phyloP scores from a whole-genome alignment of 345 rosid genomes.

The Arabidopsis arenosa region DNA sequence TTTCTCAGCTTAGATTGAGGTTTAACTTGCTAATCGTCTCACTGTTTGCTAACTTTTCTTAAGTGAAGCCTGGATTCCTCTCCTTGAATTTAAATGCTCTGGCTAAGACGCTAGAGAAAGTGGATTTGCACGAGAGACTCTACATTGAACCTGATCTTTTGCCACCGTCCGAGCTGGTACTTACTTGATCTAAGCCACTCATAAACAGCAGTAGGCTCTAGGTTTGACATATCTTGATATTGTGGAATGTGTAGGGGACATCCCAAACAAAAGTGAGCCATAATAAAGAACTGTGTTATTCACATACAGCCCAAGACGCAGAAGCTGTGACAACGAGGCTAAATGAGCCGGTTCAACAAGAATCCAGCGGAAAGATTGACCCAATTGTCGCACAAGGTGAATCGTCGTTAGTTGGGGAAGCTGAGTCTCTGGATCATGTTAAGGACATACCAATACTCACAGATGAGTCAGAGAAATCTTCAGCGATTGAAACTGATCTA shows the following conservation, averaged over 20 bases:
- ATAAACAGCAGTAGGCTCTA: neutral
- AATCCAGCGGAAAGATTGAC: constrained; percentile 30
- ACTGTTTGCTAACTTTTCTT: neutral
- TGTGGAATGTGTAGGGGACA: constrained; percentile 43
- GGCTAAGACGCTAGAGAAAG: constrained; percentile 64
- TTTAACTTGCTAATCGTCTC: constrained; percentile 3
- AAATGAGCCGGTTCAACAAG: constrained; percentile 37
- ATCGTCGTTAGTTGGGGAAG: constrained; percentile 27
- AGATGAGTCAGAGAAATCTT: constrained; percentile 39
- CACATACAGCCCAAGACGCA: constrained; percentile 17
- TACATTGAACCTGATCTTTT: constrained; percentile 78
- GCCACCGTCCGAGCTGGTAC: constrained; percentile 62
- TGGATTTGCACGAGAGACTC: constrained; percentile 67
- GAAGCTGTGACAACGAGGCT: constrained; percentile 31
- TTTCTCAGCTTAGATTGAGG: neutral
- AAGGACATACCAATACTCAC: constrained; percentile 32
- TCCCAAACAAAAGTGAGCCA: constrained; percentile 34
- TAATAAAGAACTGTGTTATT: constrained; percentile 24
- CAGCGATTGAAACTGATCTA: constrained; percentile 64
- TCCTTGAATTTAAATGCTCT: constrained; percentile 73
- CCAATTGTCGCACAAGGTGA: neutral
- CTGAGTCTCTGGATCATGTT: constrained; percentile 32
- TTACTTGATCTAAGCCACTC: constrained; percentile 3
- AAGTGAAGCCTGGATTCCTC: constrained; percentile 61
- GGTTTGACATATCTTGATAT: constrained; percentile 23